Evolutionary conservation across 2,329 filamentous ascomycete species (phyloP), one percentile per base, ranked within the genome.

Genomic region (Leptosphaerulina australis): DNA sequence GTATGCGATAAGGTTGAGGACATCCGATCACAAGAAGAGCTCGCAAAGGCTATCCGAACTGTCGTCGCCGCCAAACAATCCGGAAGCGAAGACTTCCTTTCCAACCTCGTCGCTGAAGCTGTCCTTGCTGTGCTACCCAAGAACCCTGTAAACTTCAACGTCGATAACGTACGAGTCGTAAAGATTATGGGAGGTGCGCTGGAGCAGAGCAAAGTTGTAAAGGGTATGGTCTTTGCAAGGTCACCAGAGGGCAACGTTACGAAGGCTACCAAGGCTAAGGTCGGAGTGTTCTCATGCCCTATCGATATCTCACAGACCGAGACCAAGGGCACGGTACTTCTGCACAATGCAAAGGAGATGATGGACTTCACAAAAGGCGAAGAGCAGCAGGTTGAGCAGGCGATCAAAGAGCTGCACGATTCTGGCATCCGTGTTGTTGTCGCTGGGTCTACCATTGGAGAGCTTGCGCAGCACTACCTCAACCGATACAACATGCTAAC

Each of bases 141-240:
- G 81, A 96, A 97, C 78, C 89, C 94, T 17, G 78, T 83, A 72
- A 92, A 95, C 78, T 99, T 99, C 83, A 99, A 97, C 76, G 91
- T 99, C 59, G 94, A 99, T 81, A 99, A 99, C 75, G 88, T 99
- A 67, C 90, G 94, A 53, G 95, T 99, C 50, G 95, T 99, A 66
- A 99, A 99, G 83, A 99, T 99, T 69, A 97, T 99, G 93, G 94
- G 94, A 65, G 93, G 94, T 59, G 91, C 88, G 72, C 79, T 99
- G 70, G 90, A 95, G 68, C 92, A 99, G 79, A 96, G 91, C 74
- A 87, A 85, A 61, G 93, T 99, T 11, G 88, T 99, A 53, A 95
- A 90, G 81, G 94, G 94, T 61, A 99, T 99, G 94, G 95, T 99
- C 43, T 97, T 99, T 72, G 88, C 91, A 67, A 88, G 95, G 71